A percentile compares a stretch with the other conserved stretches of the same genome.
phyloP scores from a whole-genome alignment of 192 early-diverging fungal species.

The Gonapodya sp. region DNA sequence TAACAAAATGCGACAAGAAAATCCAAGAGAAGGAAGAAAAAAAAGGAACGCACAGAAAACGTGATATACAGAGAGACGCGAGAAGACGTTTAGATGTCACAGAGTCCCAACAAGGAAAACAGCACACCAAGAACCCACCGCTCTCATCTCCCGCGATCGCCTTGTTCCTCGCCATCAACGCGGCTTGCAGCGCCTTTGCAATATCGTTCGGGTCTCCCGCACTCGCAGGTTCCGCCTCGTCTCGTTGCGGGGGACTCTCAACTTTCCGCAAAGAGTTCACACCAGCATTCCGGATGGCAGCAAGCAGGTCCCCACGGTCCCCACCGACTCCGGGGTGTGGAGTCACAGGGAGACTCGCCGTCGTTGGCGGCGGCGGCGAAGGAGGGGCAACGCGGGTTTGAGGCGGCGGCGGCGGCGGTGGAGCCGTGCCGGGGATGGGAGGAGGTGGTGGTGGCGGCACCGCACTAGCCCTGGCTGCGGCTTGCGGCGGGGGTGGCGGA shows the following conservation, averaged over 20 bases:
- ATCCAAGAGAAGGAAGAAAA: too few relatives aligned
- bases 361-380: not conserved
- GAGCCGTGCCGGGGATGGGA: not conserved
- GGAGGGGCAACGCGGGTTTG: not conserved
- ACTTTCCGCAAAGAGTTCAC: not conserved
- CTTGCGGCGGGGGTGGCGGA: not conserved
- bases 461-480: not conserved
- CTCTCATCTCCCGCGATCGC: not conserved
- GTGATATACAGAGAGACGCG: too few relatives aligned
- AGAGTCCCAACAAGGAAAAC: not conserved
- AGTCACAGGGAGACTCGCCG: not conserved
- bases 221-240: not conserved
- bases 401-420: conserved; percentile 6
- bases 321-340: not conserved
- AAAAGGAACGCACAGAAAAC: too few relatives aligned
- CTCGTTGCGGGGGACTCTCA: not conserved
- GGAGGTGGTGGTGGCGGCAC: conserved; percentile 7
- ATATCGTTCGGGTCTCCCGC: not conserved
- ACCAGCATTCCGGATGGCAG: not conserved
- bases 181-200: not conserved
- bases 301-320: not conserved
- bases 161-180: conserved; percentile 7
- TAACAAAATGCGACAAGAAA: too few relatives aligned
- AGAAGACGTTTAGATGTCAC: too few relatives aligned
- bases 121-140: conserved; percentile 7